Evolutionary conservation across 73 alveolate species (phyloP).

Genomic region (Paraurostyla sp.): DNA sequence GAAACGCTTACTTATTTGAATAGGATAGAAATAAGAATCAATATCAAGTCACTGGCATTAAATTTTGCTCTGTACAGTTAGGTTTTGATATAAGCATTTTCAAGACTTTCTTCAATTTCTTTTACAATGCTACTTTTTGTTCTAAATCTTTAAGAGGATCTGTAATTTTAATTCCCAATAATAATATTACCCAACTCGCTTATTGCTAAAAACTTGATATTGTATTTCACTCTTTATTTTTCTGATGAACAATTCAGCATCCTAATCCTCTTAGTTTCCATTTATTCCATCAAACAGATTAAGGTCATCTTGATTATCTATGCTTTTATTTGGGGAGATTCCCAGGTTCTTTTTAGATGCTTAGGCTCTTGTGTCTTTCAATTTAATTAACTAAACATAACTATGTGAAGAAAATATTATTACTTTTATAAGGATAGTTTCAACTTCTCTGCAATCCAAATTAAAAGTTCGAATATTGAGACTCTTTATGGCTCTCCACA

Average conservation of each 20-base stretch:
- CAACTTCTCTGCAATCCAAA: conserved; percentile 41
- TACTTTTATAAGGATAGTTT: conserved; percentile 12
- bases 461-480: conserved; percentile 10
- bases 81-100: conserved; percentile 15
- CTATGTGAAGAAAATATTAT: too few species aligned
- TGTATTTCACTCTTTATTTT: not conserved
- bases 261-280: not conserved
- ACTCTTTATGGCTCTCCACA: conserved; percentile 59
- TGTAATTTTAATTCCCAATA: too few species aligned
- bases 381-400: too few species aligned
- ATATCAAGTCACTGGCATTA: conserved; percentile 4
- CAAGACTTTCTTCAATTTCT: conserved; percentile 46
- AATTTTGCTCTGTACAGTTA: conserved; percentile 30
- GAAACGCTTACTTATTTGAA: not conserved
- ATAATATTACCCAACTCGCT: not conserved
- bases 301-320: too few species aligned
- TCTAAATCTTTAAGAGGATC: not conserved
- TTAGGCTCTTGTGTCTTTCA: not conserved
- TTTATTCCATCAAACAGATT: not conserved
- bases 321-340: too few species aligned
- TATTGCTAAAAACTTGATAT: conserved; percentile 16
- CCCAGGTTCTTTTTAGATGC: too few species aligned
- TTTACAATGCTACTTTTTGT: conserved; percentile 23
- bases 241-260: conserved; percentile 14
- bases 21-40: conserved; percentile 15